Percentiles rank a stretch among this genome's conserved stretches.
Evolutionary conservation across 257 asterid species (phyloP).

Genomic region (Gentiana straminea): DNA sequence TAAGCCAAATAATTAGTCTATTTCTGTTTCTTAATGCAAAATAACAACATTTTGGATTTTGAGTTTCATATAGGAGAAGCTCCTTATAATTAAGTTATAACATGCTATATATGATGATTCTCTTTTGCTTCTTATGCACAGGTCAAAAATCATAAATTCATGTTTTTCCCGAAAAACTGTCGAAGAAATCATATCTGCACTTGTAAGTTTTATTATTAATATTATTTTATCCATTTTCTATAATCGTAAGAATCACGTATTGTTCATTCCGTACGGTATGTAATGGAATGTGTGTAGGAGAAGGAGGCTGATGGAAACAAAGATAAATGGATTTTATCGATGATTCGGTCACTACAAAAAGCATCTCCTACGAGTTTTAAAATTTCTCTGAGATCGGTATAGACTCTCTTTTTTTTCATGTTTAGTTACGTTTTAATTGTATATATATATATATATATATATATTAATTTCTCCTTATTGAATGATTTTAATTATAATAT

Average conservation of each 20-base stretch:
- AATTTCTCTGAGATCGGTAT: slow-evolving; percentile 75
- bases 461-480: too few relatives aligned
- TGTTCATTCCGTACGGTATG: too few relatives aligned
- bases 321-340: slow-evolving; percentile 62
- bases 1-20: slow-evolving; percentile 9
- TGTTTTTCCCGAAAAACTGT: slow-evolving; percentile 59
- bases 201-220: slow-evolving; percentile 31
- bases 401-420: background rate
- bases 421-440: too few relatives aligned
- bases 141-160: slow-evolving; percentile 46
- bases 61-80: too few relatives aligned
- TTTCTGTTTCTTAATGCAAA: too few relatives aligned
- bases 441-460: too few relatives aligned
- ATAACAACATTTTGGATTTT: too few relatives aligned
- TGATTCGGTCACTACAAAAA: slow-evolving; percentile 53
- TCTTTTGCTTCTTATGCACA: slow-evolving; percentile 13
- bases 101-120: background rate
- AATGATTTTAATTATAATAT: too few relatives aligned
- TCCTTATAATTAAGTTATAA: too few relatives aligned
- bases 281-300: slow-evolving; percentile 27
- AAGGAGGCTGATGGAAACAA: slow-evolving; percentile 29
- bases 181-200: slow-evolving; percentile 56
- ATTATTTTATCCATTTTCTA: too few relatives aligned
- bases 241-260: too few relatives aligned
- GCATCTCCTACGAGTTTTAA: slow-evolving; percentile 87